These are phyloP conservation scores for Colletotrichum navitas DNA, from an alignment of 2,329 filamentous ascomycete genomes.

Conservation along the genomic window DNA sequence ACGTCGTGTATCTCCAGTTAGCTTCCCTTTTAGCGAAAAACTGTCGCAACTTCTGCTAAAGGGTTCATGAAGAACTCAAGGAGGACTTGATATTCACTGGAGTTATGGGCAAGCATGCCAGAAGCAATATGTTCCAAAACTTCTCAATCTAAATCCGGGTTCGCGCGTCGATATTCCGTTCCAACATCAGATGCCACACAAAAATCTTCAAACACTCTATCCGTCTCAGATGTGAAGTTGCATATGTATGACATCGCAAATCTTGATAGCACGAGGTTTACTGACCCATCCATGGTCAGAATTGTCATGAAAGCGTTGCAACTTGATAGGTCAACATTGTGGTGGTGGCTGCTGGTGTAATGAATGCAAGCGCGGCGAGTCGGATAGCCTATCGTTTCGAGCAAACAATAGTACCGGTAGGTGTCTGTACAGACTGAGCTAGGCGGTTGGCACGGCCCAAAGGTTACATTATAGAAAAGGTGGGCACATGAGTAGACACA, in stretches of 20 bases:
- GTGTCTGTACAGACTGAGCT: slow-evolving; percentile 7
- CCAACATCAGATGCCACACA: neutral
- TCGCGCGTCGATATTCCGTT: no score
- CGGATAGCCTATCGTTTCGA: neutral
- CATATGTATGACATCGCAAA: neutral
- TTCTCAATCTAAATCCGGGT: neutral
- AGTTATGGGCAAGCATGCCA: neutral
- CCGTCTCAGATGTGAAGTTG: neutral
- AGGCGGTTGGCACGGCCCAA: neutral
- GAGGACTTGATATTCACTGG: neutral
- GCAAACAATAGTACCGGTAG: slow-evolving; percentile 7
- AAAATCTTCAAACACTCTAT: neutral
- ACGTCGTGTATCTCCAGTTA: neutral
- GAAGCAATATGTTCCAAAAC: neutral
- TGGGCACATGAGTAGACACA: neutral
- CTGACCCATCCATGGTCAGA: slow-evolving; percentile 10
- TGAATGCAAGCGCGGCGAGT: slow-evolving; percentile 17
- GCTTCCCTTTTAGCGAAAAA: no score
- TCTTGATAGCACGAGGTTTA: neutral
- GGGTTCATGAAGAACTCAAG: neutral
- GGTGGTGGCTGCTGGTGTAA: slow-evolving; percentile 8
- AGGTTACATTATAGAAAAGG: neutral
- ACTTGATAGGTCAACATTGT: slow-evolving; percentile 16
- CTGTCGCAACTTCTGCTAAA: neutral
- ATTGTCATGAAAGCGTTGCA: neutral